Percentiles rank a stretch among this genome's conserved stretches.
Conservation (phyloP, 2,329 filamentous ascomycete genomes). For the Talaromyces sp. region DNA sequence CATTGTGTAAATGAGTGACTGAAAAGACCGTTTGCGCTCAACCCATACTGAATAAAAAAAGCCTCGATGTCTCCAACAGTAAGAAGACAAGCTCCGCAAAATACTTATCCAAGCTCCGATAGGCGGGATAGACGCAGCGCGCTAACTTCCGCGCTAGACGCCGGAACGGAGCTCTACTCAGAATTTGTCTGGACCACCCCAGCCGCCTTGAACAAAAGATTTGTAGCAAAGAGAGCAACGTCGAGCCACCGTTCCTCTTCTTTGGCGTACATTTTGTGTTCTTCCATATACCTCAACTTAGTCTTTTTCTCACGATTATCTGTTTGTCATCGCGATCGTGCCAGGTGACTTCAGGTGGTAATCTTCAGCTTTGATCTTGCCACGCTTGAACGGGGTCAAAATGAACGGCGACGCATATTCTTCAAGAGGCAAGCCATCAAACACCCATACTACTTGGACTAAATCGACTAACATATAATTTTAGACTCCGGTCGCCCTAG, state of each 20-base stretch:
- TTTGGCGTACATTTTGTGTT: not conserved
- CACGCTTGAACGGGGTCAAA: conserved; percentile 30
- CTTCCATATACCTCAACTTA: not conserved
- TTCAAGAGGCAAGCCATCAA: conserved; percentile 61
- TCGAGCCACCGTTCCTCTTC: not conserved
- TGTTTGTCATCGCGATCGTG: not conserved
- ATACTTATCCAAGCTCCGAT: not conserved
- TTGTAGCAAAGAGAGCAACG: conserved; percentile 11
- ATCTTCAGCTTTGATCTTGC: conserved; percentile 7
- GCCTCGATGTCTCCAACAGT: not conserved
- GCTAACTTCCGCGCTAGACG: conserved; percentile 8
- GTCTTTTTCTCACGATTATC: not conserved
- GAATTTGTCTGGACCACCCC: conserved; percentile 14
- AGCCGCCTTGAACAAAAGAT: conserved; percentile 14
- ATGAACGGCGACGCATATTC: conserved; percentile 88
- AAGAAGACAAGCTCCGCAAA: not conserved
- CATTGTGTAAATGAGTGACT: conserved; percentile 25
- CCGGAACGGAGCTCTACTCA: conserved; percentile 10
- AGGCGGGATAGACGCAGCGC: conserved; percentile 18
- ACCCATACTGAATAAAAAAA: conserved; percentile 8
- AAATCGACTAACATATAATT: conserved; percentile 32
- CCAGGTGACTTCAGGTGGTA: not conserved
- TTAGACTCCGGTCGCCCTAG: conserved; percentile 52
- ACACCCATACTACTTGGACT: conserved; percentile 26
- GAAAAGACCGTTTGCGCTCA: conserved; percentile 12